These are phyloP conservation scores for Secale cereale DNA, from an alignment of 176 grass and related monocot genomes.

Conservation along the genomic window DNA sequence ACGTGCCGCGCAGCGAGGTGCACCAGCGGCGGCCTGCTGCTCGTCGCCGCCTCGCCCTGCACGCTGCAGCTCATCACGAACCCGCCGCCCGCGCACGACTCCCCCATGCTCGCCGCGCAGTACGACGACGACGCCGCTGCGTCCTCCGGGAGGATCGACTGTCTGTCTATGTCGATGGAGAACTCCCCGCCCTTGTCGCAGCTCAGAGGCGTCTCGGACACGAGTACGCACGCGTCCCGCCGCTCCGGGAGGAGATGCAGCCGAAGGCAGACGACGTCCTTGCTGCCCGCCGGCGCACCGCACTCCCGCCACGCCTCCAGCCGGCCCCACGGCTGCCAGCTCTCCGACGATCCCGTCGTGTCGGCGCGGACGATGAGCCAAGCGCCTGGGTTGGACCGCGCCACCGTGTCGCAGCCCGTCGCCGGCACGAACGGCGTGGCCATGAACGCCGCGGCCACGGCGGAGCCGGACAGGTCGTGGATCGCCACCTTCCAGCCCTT, in stretches of 20 bases:
- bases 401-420: conserved; percentile 63
- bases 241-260: conserved; percentile 59
- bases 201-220: conserved; percentile 59
- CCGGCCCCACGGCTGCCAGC: conserved; percentile 86
- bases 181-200: conserved; percentile 84
- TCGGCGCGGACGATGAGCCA: conserved; percentile 27
- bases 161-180: conserved; percentile 65
- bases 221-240: conserved; percentile 67
- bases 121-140: not conserved
- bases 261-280: conserved; percentile 9
- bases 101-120: conserved; percentile 2
- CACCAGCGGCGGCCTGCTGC: conserved; percentile 53
- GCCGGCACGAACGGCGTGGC: conserved; percentile 86
- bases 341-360: conserved; percentile 36
- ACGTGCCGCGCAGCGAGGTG: conserved; percentile 69
- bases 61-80: conserved; percentile 70
- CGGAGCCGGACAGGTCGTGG: conserved; percentile 86
- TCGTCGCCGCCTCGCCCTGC: conserved; percentile 49
- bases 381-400: conserved; percentile 80
- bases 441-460: conserved; percentile 86
- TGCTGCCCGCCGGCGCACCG: not conserved
- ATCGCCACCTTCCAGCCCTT: conserved; percentile 93
- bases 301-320: conserved; percentile 85
- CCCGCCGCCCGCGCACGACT: conserved; percentile 30
- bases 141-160: not conserved